Base-by-base conservation (phyloP, 345 rosid genomes). In the Pistacia vera region DNA sequence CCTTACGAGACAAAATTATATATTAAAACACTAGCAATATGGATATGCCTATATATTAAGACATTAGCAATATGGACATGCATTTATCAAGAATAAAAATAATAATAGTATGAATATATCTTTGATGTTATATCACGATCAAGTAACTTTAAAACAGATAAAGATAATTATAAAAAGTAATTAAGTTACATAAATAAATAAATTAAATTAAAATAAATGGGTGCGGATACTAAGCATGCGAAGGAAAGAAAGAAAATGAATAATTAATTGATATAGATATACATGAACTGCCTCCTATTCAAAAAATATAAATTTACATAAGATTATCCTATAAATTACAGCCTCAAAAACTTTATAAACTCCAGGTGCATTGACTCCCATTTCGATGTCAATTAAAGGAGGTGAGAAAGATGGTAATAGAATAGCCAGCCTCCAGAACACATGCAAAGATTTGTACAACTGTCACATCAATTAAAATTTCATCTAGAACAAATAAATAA, bases 111-210 rank as follows among this genome's bases (percentile, higher is more conserved):
- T 22, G 20, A 46, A 51, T 74, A 38, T 74, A 92, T 97, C 92
- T 92, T 94, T 64, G 98, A 94, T 60, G 88, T 22, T 22, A 22
- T 22, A 22, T 22, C 22, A 22, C 22, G 22, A 22, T 22, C 22
- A 22, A 22, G 22, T 22, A 22, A 22, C 22, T 22, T 22, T 22
- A 22, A 22, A 22, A 22, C 22, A 22, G 22, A 22, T 22, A 22
- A 22, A 22, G 22, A 22, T 22, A 22, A 22, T 22, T 22, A 22
- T 22, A 22, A 22, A 22, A 22, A 22, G 22, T 22, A 22, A 22
- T 22, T 22, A 22, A 22, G 22, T 22, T 22, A 22, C 22, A 22
- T 22, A 65, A 4, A 28, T 28, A 22, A 71, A 56, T 10, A 16
- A 38, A 25, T 20, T 41, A 22, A 22, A 54, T 3, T 52, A 20